Evolutionary conservation across 1,284 basidiomycete genomes (phyloP), one percentile per base, ranked within the genome.

Genomic region (Melampsora larici-populina): DNA sequence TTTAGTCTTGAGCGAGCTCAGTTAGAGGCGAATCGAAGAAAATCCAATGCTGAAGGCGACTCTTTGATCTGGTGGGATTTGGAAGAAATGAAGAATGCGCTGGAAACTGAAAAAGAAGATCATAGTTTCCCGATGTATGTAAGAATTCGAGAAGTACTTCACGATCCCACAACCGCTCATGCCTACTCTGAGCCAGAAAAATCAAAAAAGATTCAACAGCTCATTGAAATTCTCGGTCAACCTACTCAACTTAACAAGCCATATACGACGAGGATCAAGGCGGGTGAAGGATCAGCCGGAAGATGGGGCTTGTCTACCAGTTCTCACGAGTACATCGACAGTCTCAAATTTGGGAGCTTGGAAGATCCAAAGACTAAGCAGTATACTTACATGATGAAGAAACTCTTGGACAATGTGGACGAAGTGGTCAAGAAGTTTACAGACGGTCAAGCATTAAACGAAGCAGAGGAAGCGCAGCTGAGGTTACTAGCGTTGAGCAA

Each of bases 391-490:
- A 55, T 55, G 51, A 55, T 55, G 51, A 55, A 55, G 26, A 26
- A 55, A 55, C 51, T 55, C 21, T 26, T 55, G 21, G 51, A 55
- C 3, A 26, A 26, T 55, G 17, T 18, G 9, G 51, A 55, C 17
- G 17, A 18, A 9, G 51, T 55, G 51, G 51, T 55, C 7, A 55
- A 17, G 11, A 55, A 55, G 51, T 26, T 55, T 26, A 55, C 51
- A n/a, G 51, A 55, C 51, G 51, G 51, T 18, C 21, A 55, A 26
- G 26, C 21, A 26, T 26, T 55, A 55, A 55, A 26, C 51, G 26
- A 55, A 55, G 51, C 51, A 55, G 51, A 55, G 51, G 51, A 55
- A 55, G 21, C 51, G 21, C 51, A 55, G 26, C 51, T 55, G 51
- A 55, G 17, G 26, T 21, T 55, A 17, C 21, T 55, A 26, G 51